Evolutionary conservation across 2,329 filamentous ascomycete genomes (phyloP).

Genomic region (Monilinia fructigena): DNA sequence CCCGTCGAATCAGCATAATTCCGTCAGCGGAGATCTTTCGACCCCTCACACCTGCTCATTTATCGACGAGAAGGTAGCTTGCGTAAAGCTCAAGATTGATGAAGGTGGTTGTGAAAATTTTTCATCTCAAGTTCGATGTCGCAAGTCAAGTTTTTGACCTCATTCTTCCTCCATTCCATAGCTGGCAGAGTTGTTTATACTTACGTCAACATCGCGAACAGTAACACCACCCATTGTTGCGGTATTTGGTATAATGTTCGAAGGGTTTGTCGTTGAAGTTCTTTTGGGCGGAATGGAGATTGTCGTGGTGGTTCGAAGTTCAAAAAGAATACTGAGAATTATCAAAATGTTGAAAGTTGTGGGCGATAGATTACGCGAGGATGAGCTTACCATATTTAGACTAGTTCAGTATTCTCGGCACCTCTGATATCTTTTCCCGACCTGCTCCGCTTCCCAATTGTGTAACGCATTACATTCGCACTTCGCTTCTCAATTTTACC

Average conservation of each 20-base stretch:
- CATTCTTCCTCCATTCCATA: slow-evolving; percentile 26
- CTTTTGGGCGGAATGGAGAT: slow-evolving; percentile 21
- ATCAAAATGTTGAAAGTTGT: slow-evolving; percentile 13
- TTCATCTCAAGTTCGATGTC: slow-evolving; percentile 23
- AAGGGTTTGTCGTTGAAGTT: slow-evolving; percentile 28
- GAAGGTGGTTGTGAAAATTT: slow-evolving; percentile 16
- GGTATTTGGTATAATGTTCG: slow-evolving; percentile 44
- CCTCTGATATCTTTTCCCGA: neutral
- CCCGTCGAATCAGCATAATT: slow-evolving; percentile 63
- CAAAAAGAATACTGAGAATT: slow-evolving; percentile 2
- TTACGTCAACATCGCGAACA: slow-evolving; percentile 84
- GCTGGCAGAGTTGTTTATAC: slow-evolving; percentile 44
- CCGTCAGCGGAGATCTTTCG: slow-evolving; percentile 71
- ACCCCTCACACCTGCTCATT: slow-evolving; percentile 69
- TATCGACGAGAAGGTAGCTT: slow-evolving; percentile 29
- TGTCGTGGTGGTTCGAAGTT: slow-evolving; percentile 22
- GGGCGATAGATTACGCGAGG: slow-evolving; percentile 20
- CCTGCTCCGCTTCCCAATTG: neutral
- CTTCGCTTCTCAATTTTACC: too few relatives aligned
- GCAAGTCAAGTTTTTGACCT: slow-evolving; percentile 24
- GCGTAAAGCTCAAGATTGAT: slow-evolving; percentile 30
- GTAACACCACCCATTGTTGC: slow-evolving; percentile 78
- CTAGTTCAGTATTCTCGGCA: neutral
- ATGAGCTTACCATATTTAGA: neutral
- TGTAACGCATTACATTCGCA: neutral